Evolutionary conservation across 1,139 yeast species (phyloP).

Genomic region (Scheffersomyces quercinus): DNA sequence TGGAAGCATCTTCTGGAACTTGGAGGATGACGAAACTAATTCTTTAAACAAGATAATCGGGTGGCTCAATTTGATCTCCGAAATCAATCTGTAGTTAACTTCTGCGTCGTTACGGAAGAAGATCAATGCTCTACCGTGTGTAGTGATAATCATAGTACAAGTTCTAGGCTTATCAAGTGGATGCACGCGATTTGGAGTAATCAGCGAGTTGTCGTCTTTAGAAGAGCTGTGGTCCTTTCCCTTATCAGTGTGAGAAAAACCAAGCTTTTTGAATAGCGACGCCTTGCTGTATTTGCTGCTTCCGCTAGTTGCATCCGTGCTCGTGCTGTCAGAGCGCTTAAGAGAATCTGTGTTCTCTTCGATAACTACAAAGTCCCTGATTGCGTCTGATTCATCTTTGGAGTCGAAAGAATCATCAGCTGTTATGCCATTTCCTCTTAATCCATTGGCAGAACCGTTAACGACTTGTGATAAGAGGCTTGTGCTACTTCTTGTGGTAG

Average conservation of each 20-base stretch:
- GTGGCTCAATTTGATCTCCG: slow-evolving; percentile 50
- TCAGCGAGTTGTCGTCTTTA: slow-evolving; percentile 2
- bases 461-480: slow-evolving; percentile 57
- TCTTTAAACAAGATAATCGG: slow-evolving; percentile 57
- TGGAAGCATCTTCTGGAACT: slow-evolving; percentile 34
- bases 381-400: slow-evolving; percentile 31
- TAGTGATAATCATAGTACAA: slow-evolving; percentile 54
- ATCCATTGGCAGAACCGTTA: slow-evolving; percentile 42
- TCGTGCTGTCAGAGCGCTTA: not conserved
- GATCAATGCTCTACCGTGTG: slow-evolving; percentile 56
- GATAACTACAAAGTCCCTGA: slow-evolving; percentile 26
- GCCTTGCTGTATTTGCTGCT: slow-evolving; percentile 11
- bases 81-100: slow-evolving; percentile 38
- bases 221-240: slow-evolving; percentile 5
- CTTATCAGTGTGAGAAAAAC: slow-evolving; percentile 19
- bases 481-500: slow-evolving; percentile 24
- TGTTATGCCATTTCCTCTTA: slow-evolving; percentile 22
- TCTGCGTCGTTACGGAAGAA: slow-evolving; percentile 40
- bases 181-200: slow-evolving; percentile 18
- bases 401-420: slow-evolving; percentile 15
- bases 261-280: slow-evolving; percentile 18
- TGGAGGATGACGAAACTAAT: slow-evolving; percentile 35
- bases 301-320: not conserved
- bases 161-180: slow-evolving; percentile 39
- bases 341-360: slow-evolving; percentile 16